These are phyloP conservation scores for Geopyxis carbonaria DNA, from an alignment of 495 filamentous ascomycete genomes.

Conservation along the genomic window DNA sequence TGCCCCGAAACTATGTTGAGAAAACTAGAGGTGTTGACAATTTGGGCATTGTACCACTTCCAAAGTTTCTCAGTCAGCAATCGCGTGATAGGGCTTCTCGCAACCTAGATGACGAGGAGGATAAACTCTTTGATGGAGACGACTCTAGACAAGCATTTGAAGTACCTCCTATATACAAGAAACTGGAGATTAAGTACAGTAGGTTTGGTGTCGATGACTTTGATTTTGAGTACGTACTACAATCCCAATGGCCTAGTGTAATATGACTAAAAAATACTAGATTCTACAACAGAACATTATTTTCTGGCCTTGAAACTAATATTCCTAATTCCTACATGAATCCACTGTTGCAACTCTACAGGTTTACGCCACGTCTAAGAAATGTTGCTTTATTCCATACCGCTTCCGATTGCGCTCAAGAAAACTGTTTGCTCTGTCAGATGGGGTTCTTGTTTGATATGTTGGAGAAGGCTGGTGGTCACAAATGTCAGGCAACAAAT, in stretches of 20 bases:
- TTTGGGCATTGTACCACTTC: constrained; percentile 35
- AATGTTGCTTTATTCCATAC: constrained; percentile 86
- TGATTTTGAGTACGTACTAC: constrained; percentile 60
- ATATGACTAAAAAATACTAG: constrained; percentile 28
- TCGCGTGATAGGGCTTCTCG: constrained; percentile 46
- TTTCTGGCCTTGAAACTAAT: constrained; percentile 87
- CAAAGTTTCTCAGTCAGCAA: constrained; percentile 89
- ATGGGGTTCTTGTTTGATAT: constrained; percentile 94
- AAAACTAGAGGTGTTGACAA: constrained; percentile 31
- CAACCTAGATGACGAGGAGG: constrained; percentile 36
- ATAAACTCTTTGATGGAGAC: constrained; percentile 43
- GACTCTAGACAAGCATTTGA: constrained; percentile 35
- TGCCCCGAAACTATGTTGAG: constrained; percentile 66
- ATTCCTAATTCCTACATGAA: constrained; percentile 95
- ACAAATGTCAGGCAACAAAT: constrained; percentile 95
- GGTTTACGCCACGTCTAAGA: constrained; percentile 71
- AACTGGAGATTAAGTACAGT: constrained; percentile 92
- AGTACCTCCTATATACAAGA: constrained; percentile 69
- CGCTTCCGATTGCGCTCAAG: constrained; percentile 60
- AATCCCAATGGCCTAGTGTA: neutral
- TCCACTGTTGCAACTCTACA: constrained; percentile 74
- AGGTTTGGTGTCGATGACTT: constrained; percentile 96
- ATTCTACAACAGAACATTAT: constrained; percentile 79
- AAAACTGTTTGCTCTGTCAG: constrained; percentile 80
- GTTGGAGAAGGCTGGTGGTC: constrained; percentile 84